phyloP scores from a whole-genome alignment of 1,284 basidiomycete genomes.

The Apiotrichum domesticum region DNA sequence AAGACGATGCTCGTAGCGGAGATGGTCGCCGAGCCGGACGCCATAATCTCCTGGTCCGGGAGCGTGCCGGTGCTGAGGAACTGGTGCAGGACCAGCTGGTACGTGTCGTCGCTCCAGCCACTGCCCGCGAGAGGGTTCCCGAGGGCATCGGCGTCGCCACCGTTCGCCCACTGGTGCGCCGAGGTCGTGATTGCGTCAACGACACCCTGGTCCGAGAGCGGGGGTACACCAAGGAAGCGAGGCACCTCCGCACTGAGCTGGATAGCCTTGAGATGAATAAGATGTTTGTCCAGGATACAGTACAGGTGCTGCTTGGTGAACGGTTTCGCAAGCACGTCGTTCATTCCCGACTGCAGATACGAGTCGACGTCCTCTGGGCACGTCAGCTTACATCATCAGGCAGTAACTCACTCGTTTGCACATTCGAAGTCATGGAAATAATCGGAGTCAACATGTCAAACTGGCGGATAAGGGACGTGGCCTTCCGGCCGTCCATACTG shows the following conservation, averaged over 20 bases:
- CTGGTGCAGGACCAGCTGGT: slow-evolving; percentile 38
- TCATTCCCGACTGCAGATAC: slow-evolving; percentile 63
- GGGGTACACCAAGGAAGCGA: slow-evolving; percentile 64
- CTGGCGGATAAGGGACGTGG: slow-evolving; percentile 86
- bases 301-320: slow-evolving; percentile 88
- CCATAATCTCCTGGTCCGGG: slow-evolving; percentile 19
- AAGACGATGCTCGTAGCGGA: slow-evolving; percentile 29
- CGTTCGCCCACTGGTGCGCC: slow-evolving; percentile 23
- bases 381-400: slow-evolving; percentile 1
- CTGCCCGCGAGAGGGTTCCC: slow-evolving; percentile 41
- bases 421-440: slow-evolving; percentile 94
- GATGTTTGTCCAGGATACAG: slow-evolving; percentile 92
- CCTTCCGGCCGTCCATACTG: slow-evolving; percentile 49
- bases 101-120: slow-evolving; percentile 43
- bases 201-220: slow-evolving; percentile 59
- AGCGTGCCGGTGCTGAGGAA: slow-evolving; percentile 28
- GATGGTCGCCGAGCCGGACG: slow-evolving; percentile 3
- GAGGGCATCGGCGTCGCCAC: slow-evolving; percentile 16
- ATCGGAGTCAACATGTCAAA: slow-evolving; percentile 86
- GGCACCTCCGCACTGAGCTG: slow-evolving; percentile 66
- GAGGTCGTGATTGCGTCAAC: slow-evolving; percentile 46
- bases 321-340: slow-evolving; percentile 93
- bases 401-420: slow-evolving; percentile 57
- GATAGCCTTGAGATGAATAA: slow-evolving; percentile 85
- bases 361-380: slow-evolving; percentile 43